Percentiles rank a stretch among this genome's conserved stretches.
Evolutionary conservation across 169 alveolate species (phyloP).

Genomic region (Plasmodium relictum): DNA sequence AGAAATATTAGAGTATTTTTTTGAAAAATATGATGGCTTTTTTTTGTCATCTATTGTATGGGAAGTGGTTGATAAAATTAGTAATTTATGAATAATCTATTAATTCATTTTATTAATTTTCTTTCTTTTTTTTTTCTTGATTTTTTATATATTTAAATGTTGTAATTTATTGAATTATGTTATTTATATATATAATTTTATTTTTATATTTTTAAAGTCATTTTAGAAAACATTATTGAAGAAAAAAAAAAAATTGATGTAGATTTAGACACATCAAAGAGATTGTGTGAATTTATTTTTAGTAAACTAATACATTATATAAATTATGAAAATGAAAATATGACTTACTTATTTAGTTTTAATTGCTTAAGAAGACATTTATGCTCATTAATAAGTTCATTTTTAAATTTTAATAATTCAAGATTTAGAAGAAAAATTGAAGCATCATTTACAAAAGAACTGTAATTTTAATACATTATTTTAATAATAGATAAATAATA

Average conservation of each 20-base stretch:
- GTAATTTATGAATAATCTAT: slow-evolving; percentile 34
- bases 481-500: neutral
- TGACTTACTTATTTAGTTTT: slow-evolving; percentile 43
- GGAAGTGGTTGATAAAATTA: slow-evolving; percentile 76
- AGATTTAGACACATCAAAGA: slow-evolving; percentile 53
- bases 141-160: no score
- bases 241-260: slow-evolving; percentile 63
- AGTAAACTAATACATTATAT: slow-evolving; percentile 56
- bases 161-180: no score
- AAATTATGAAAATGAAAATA: slow-evolving; percentile 52
- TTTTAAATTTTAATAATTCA: slow-evolving; percentile 63
- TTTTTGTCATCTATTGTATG: slow-evolving; percentile 72
- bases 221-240: slow-evolving; percentile 73
- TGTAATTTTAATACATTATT: slow-evolving; percentile 40
- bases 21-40: slow-evolving; percentile 60
- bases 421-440: slow-evolving; percentile 44
- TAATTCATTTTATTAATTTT: neutral
- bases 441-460: slow-evolving; percentile 50
- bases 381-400: slow-evolving; percentile 68
- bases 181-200: no score
- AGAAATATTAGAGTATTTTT: slow-evolving; percentile 63
- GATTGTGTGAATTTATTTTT: slow-evolving; percentile 72
- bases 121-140: no score
- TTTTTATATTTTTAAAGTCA: slow-evolving; percentile 14
- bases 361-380: slow-evolving; percentile 67